Conservation (phyloP, 345 rosid species). For the Camelina sativa region DNA sequence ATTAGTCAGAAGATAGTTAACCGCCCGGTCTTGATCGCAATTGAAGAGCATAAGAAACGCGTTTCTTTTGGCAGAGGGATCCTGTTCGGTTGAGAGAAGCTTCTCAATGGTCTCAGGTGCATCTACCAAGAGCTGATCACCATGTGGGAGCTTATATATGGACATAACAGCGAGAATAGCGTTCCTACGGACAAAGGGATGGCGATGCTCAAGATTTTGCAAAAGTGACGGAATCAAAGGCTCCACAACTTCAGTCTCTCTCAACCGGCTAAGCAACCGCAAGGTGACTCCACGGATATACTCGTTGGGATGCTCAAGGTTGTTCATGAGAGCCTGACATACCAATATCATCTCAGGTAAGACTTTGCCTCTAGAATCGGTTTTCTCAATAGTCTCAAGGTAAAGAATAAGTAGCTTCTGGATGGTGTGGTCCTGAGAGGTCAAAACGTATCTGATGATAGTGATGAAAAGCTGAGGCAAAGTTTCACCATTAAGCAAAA, state of each 20-base stretch:
- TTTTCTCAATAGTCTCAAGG: conserved; percentile 89
- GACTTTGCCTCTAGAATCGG: conserved; percentile 74
- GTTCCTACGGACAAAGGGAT: conserved; percentile 66
- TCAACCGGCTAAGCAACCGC: conserved; percentile 68
- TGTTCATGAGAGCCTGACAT: conserved; percentile 90
- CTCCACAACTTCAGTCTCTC: conserved; percentile 60
- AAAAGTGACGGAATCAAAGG: conserved; percentile 69
- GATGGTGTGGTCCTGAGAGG: conserved; percentile 89
- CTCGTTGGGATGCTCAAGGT: conserved; percentile 97
- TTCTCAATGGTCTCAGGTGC: conserved; percentile 78
- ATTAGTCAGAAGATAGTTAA: conserved; percentile 60
- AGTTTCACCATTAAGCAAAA: conserved; percentile 87
- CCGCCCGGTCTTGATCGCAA: conserved; percentile 65
- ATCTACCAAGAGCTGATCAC: conserved; percentile 71
- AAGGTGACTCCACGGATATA: conserved; percentile 88
- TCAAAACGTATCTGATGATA: conserved; percentile 88
- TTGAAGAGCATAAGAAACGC: conserved; percentile 78
- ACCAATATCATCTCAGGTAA: conserved; percentile 95
- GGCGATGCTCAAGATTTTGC: conserved; percentile 70
- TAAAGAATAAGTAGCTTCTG: conserved; percentile 87
- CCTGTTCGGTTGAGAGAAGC: conserved; percentile 62
- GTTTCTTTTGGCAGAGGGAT: conserved; percentile 67
- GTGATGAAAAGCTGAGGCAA: conserved; percentile 94
- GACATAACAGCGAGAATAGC: conserved; percentile 72
- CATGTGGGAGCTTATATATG: conserved; percentile 74